Base-by-base conservation (phyloP, 2,329 filamentous ascomycete species). In the Hyphodiscus sp. region DNA sequence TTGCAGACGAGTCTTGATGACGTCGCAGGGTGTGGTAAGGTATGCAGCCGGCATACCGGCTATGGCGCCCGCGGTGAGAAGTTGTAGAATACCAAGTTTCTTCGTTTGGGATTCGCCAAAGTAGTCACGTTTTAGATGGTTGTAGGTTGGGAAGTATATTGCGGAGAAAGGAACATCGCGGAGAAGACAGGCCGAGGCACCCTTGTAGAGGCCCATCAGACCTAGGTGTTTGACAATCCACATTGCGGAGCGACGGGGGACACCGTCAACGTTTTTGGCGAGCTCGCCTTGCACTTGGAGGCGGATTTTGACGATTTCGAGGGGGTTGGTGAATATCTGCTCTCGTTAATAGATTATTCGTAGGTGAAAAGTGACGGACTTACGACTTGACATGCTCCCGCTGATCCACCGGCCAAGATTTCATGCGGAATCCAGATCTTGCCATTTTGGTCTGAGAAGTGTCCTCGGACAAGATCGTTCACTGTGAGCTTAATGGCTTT, bases 401-500 rank as follows among this genome's bases (percentile, higher is more conserved):
- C 94, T 50, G 81, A 77, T 73, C 87, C 94, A 83, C 94, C 94
- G 56, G 94, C 88, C 45, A 99, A 59, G 56, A 97, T 75, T 73
- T 99, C 94, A 57, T 84, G 76, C 29, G 76, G 74, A 63, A 82
- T 73, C 67, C 76, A 79, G 66, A 99, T 96, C 55, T 82, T 76
- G 48, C 87, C 86, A 43, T 89, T 81, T 66, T 83, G 81, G 65
- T 90, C 85, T 2, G 85, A 87, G 66, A 91, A 86, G 61, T 80
- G 78, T 9, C 81, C 79, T 67, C 94, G 86, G 20, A 95, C 90
- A 51, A 99, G 74, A 68, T 99, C 94, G 72, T 99, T 99, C 66
- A 99, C 91, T 0, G 94, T 99, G 59, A 99, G 82, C 77, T 99
- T 99, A 76, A 99, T 99, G 63, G 94, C 94, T 78, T 99, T 99